These are phyloP conservation scores for Laburnicola sp. DNA, from an alignment of 2,329 filamentous ascomycete species.

Conservation along the genomic window DNA sequence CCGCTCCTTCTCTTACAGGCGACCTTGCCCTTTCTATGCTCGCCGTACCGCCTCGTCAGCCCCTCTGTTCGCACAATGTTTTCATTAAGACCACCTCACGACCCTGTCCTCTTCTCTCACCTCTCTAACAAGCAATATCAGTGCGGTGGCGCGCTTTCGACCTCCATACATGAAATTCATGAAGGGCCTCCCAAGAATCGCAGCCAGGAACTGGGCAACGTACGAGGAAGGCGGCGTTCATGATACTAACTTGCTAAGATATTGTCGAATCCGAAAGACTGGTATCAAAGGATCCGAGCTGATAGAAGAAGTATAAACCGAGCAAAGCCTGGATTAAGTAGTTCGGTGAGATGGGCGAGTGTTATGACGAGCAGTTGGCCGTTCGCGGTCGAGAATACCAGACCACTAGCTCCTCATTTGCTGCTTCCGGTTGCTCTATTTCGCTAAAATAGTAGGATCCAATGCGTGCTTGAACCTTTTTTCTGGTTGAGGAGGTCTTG, in stretches of 20 bases:
- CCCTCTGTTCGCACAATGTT: no score
- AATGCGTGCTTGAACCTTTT: constrained; percentile 20
- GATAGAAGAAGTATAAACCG: constrained; percentile 79
- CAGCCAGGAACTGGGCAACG: constrained; percentile 80
- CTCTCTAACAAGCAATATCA: no score
- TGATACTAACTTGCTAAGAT: constrained; percentile 73
- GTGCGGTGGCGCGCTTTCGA: constrained; percentile 74
- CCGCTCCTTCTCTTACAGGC: no score
- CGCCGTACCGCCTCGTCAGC: no score
- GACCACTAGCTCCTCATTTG: constrained; percentile 57
- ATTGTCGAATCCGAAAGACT: constrained; percentile 64
- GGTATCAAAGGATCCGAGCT: constrained; percentile 76
- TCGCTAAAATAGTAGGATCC: constrained; percentile 24
- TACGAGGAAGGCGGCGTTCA: constrained; percentile 79
- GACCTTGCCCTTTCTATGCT: no score
- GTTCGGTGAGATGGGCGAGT: constrained; percentile 77
- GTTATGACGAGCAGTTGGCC: constrained; percentile 77
- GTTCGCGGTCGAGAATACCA: constrained; percentile 78
- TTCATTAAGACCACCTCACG: no score
- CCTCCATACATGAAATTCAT: constrained; percentile 65
- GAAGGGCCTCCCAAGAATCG: constrained; percentile 78
- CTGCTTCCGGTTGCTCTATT: constrained; percentile 26
- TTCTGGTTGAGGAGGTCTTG: constrained; percentile 23
- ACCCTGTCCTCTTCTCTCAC: no score
- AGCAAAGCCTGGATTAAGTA: constrained; percentile 71